Percentiles rank a stretch among this genome's conserved stretches.
These are phyloP conservation scores for Elsinoe batatas DNA, from an alignment of 2,329 filamentous ascomycete genomes.

Conservation along the genomic window DNA sequence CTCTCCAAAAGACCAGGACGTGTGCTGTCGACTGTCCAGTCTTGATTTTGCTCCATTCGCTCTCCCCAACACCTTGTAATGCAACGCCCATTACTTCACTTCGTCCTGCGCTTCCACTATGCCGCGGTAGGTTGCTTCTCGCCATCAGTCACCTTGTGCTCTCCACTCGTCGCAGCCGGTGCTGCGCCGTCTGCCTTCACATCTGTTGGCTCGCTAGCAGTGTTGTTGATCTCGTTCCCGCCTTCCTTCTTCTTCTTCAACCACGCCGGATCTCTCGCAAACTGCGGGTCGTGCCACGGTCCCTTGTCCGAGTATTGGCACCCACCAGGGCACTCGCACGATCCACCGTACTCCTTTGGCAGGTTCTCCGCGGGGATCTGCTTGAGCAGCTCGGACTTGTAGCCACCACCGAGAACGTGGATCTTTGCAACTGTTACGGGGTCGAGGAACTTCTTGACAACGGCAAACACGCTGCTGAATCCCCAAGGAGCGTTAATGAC, in stretches of 20 bases:
- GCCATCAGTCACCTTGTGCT: slow-evolving; percentile 15
- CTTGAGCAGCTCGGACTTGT: slow-evolving; percentile 71
- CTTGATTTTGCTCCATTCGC: background rate
- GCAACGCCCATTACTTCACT: background rate
- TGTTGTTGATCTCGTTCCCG: slow-evolving; percentile 23
- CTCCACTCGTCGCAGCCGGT: slow-evolving; percentile 17
- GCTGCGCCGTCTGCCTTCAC: slow-evolving; percentile 16
- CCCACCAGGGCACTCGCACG: slow-evolving; percentile 70
- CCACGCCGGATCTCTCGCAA: slow-evolving; percentile 48
- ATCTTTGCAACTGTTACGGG: slow-evolving; percentile 96
- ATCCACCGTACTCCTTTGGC: slow-evolving; percentile 74
- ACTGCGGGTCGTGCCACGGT: slow-evolving; percentile 72
- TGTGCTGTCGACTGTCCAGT: background rate
- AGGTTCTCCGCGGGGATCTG: slow-evolving; percentile 88
- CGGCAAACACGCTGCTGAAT: slow-evolving; percentile 73
- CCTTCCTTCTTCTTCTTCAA: slow-evolving; percentile 28
- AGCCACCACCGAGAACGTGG: slow-evolving; percentile 70
- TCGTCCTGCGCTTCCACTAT: background rate
- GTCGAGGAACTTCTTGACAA: slow-evolving; percentile 91
- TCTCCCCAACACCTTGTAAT: slow-evolving; percentile 1
- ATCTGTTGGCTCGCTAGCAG: slow-evolving; percentile 24
- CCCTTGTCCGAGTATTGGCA: slow-evolving; percentile 82
- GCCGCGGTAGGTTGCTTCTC: slow-evolving; percentile 18
- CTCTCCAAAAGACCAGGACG: background rate
- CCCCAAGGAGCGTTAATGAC: slow-evolving; percentile 98